phyloP scores from a whole-genome alignment of 2,329 filamentous ascomycete species.

The Botrytis fragariae region DNA sequence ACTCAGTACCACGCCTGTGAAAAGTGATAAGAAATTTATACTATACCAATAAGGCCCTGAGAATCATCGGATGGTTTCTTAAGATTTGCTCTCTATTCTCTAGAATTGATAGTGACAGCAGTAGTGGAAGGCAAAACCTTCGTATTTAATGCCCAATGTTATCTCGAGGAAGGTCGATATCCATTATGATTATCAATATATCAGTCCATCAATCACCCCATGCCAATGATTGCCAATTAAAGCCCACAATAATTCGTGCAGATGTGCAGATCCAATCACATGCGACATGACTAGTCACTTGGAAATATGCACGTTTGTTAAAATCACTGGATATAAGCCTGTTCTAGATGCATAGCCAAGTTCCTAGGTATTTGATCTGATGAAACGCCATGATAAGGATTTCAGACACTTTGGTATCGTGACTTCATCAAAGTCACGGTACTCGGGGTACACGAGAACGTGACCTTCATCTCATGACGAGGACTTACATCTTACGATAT shows the following conservation, averaged over 20 bases:
- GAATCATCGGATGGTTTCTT: neutral
- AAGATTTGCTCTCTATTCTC: neutral
- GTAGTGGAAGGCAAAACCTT: constrained; percentile 7
- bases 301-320: neutral
- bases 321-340: neutral
- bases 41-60: neutral
- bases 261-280: constrained; percentile 4
- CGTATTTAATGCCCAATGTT: neutral
- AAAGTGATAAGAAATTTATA: neutral
- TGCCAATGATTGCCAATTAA: neutral
- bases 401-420: neutral
- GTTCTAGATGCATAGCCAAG: neutral
- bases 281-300: constrained; percentile 4
- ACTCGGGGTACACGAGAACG: constrained; percentile 7
- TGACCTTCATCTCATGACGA: neutral
- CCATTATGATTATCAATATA: neutral
- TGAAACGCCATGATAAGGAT: neutral
- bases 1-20: neutral
- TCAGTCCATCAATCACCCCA: neutral
- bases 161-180: neutral
- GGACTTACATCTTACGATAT: neutral
- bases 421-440: neutral
- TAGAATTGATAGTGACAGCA: neutral
- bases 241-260: neutral
- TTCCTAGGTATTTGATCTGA: neutral